phyloP scores from a whole-genome alignment of 495 filamentous ascomycete species.

The Lepidopterella palustris region DNA sequence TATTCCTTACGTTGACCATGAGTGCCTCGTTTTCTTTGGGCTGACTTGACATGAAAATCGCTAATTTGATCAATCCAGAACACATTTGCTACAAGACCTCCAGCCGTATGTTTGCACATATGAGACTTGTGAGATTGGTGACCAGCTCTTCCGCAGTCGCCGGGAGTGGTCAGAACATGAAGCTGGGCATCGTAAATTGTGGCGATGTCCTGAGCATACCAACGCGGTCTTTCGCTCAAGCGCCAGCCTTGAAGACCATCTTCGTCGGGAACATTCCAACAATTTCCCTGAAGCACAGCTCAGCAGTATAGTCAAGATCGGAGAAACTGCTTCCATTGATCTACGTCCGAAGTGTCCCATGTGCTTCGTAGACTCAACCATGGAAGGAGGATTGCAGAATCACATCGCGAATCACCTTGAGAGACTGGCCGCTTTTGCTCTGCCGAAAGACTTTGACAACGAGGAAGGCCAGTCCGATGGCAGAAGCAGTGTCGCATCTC shows the following conservation, averaged over 20 bases:
- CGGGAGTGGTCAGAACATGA: conserved; percentile 27
- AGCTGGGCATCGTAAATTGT: conserved; percentile 21
- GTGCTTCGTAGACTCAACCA: conserved; percentile 16
- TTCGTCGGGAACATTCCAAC: conserved; percentile 11
- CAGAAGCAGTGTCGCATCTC: conserved; percentile 16
- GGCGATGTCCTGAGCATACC: conserved; percentile 25
- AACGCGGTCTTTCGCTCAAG: conserved; percentile 13
- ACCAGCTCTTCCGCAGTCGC: conserved; percentile 25
- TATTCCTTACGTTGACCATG: not conserved
- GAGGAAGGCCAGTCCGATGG: conserved; percentile 17
- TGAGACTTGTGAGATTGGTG: conserved; percentile 8
- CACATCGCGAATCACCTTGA: conserved; percentile 27
- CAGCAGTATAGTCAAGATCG: conserved; percentile 19
- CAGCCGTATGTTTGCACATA: conserved; percentile 29
- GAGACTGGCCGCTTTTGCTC: conserved; percentile 20
- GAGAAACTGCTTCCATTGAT: conserved; percentile 24
- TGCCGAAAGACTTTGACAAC: conserved; percentile 13
- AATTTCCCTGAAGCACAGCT: conserved; percentile 20
- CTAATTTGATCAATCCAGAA: not conserved
- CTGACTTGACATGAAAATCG: not conserved
- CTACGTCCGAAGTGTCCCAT: conserved; percentile 21
- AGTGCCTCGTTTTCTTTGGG: not conserved
- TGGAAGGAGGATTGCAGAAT: conserved; percentile 24
- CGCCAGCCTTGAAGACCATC: conserved; percentile 16
- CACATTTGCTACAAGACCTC: conserved; percentile 22